Percentiles rank a stretch among this genome's conserved stretches.
These are phyloP conservation scores for Glycyrrhiza uralensis DNA, from an alignment of 306 rosid species.

Conservation along the genomic window DNA sequence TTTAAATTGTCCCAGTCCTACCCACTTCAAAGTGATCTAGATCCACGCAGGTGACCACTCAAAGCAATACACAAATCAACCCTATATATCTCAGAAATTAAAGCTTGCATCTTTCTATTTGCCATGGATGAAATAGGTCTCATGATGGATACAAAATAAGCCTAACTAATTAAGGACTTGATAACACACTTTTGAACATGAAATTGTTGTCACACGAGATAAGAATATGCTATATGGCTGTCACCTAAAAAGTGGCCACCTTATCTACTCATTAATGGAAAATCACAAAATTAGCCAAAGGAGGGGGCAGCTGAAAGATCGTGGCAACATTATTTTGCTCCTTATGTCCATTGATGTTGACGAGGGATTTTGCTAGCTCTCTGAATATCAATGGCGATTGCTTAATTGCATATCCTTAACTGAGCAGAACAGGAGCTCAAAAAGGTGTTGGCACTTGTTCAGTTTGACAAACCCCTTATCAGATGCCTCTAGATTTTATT, in stretches of 20 bases:
- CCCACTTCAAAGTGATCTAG: background rate
- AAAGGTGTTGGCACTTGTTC: background rate
- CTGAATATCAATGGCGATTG: background rate
- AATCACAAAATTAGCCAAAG: background rate
- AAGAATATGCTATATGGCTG: background rate
- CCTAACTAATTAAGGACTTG: background rate
- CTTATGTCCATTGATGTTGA: background rate
- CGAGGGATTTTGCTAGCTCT: slow-evolving; percentile 2
- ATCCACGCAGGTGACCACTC: background rate
- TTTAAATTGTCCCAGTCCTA: background rate
- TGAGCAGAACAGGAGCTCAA: background rate
- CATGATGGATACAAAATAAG: background rate
- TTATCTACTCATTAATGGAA: background rate
- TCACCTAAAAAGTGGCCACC: background rate
- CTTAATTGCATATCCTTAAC: background rate
- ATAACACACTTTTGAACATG: background rate
- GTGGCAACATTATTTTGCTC: background rate
- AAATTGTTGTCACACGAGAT: background rate
- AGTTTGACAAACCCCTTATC: background rate
- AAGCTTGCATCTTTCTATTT: background rate
- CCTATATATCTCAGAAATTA: background rate
- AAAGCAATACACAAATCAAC: background rate
- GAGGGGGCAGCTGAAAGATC: background rate
- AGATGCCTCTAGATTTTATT: background rate
- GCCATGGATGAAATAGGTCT: background rate